Evolutionary conservation across 1,139 yeast species (phyloP), one percentile per base, ranked within the genome.

Genomic region (Suhomyces taliae): DNA sequence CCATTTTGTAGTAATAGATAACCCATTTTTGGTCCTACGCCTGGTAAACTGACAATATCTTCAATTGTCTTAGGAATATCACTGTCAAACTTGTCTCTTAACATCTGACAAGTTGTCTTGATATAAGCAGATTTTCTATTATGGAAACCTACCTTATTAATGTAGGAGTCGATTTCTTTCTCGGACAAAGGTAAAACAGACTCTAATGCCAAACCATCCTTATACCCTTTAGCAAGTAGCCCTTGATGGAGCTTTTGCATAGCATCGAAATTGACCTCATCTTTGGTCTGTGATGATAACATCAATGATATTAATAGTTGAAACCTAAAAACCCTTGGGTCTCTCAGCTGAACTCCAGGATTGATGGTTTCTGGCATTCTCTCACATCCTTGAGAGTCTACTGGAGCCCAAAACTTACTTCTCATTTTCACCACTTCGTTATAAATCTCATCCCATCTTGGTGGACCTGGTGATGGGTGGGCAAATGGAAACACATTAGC

Each of bases 1-100:
- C 95, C 97, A 37, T 82, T 78, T 57, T 90, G 96, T 53, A 90
- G 69, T 3, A 91, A 74, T 34, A 91, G 67, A 62, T 81, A 87
- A 0, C 96, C 96, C 98, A 91, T 91, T 62, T 91, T 91, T 9
- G 97, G 97, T 0, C 99, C 99, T 1, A 91, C 96, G 0, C 99
- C 99, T 0, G 97, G 97, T 34, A 91, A 67, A 0, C 77, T 66
- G 3, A 81, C 75, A 48, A 90, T 74, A 1, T 85, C 91, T 8
- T 78, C 82, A 10, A 90, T 77, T 0, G 84, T 82, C 12, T 78
- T 67, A 0, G 93, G 93, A 1, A 91, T 77, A 58, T 90, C 97
- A 8, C 84, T 84, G 15, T 71, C 67, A 59, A 76, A 82, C 14
- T 77, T 59, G 3, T 76, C 77, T 4, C 64, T 58, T 6, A 91